Base-by-base conservation (phyloP, 345 rosid species). In the Hibiscus mutabilis region DNA sequence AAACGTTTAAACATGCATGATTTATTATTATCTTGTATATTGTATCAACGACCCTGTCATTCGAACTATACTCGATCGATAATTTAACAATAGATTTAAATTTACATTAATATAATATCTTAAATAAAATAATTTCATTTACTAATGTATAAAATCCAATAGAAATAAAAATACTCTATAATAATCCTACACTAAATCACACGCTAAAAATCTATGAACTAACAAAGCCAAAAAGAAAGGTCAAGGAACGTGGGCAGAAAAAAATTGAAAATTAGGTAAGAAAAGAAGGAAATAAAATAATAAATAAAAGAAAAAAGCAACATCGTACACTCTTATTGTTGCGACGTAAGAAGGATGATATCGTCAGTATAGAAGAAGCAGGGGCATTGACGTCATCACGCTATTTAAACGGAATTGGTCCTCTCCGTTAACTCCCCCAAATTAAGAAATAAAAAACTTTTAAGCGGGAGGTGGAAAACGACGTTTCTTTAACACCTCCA, bases 381-480 rank as follows among this genome's bases (percentile, higher is more conserved):
- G 31, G 60, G 73, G 60, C 73, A 5, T 1, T 71, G 66, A 75
- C 79, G 82, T 79, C 78, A 75, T 46, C 1, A 6, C 13, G 2
- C 0, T 33, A 62, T 15, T 14, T 14, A 1, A 25, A 4, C 33
- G 18, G 44, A 15, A 7, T 2, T 37, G 46, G 52, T 33, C 44
- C 22, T 21, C 53, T 46, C 81, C 70, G 69, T 74, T 49, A 46
- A 63, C 58, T 51, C 55, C 15, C 27, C 19, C 60, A 55, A 55
- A 10, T 35, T 14, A n/a, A 69, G 16, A 16, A 5, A 0, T 18
- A 37, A 31, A 24, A 46, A 51, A 1, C 29, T 16, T 66, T 66
- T 51, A 59, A 67, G 70, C 76, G 70, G 73, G 77, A 63, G 67
- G 62, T n/a, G 15, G 70, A 60, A 44, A 62, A 73, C 80, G 74